A percentile compares a stretch with the other conserved stretches of the same genome.
Conservation (phyloP, 2,329 filamentous ascomycete genomes). For the Cladosporium sp. region DNA sequence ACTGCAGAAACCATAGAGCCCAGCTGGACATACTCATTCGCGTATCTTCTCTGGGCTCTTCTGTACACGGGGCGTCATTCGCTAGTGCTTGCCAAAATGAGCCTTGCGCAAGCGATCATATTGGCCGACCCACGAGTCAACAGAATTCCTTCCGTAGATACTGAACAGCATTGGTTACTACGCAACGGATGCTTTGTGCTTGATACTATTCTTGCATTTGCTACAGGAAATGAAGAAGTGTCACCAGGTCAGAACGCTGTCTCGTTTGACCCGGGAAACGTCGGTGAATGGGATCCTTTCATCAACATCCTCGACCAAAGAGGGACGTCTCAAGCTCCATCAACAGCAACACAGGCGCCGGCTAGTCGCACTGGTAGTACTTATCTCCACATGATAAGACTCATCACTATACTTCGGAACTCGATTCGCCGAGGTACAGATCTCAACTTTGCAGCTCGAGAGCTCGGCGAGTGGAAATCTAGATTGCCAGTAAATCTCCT, state of each 20-base stretch:
- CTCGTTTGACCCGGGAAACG: neutral
- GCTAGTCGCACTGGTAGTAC: neutral
- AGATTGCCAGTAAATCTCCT: too few species aligned
- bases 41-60: neutral
- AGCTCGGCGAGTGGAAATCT: neutral
- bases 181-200: neutral
- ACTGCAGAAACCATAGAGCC: neutral
- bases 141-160: neutral
- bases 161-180: neutral
- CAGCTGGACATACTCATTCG: neutral
- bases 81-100: neutral
- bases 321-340: too few species aligned
- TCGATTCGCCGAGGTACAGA: neutral
- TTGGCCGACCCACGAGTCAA: neutral
- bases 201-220: neutral
- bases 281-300: conserved; percentile 1
- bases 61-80: neutral
- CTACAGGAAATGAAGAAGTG: neutral
- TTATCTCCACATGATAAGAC: neutral
- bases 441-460: neutral
- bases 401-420: neutral
- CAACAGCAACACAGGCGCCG: neutral
- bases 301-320: neutral
- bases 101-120: neutral
- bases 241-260: neutral